Conservation (phyloP, 2,329 filamentous ascomycete species). For the Scedosporium boydii region DNA sequence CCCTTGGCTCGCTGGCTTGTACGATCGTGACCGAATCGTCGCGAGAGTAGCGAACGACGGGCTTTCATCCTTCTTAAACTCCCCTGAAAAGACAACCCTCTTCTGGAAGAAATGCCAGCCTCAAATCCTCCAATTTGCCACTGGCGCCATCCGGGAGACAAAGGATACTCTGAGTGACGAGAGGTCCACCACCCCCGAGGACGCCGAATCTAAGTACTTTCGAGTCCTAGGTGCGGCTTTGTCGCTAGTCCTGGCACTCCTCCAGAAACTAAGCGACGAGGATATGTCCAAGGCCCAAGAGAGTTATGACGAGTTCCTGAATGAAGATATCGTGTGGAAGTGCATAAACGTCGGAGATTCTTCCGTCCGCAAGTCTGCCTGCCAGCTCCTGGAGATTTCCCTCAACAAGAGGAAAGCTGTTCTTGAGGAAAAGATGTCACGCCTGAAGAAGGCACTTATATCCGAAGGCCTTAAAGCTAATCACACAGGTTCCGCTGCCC, state of each 20-base stretch:
- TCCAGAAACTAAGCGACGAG: conserved; percentile 34
- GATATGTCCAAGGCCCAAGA: conserved; percentile 52
- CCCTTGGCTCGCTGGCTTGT: conserved; percentile 84
- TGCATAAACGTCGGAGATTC: conserved; percentile 54
- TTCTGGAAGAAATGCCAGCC: conserved; percentile 77
- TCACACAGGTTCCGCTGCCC: conserved; percentile 65
- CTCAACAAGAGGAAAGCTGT: conserved; percentile 17
- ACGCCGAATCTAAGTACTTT: conserved; percentile 76
- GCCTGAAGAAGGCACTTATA: conserved; percentile 52
- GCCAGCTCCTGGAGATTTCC: conserved; percentile 39
- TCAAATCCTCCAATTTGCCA: conserved; percentile 73
- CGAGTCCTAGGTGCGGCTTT: conserved; percentile 56
- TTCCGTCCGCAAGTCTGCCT: conserved; percentile 39
- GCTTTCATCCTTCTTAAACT: conserved; percentile 64
- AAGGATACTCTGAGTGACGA: conserved; percentile 79
- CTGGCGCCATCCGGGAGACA: conserved; percentile 72
- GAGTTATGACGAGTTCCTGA: conserved; percentile 58
- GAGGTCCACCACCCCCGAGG: conserved; percentile 71
- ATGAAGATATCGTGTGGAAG: conserved; percentile 57
- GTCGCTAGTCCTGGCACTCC: conserved; percentile 42
- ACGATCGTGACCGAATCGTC: conserved; percentile 73
- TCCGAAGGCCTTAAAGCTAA: conserved; percentile 62
- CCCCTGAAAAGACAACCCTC: conserved; percentile 64
- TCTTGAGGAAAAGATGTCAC: conserved; percentile 27
- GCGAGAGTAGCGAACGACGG: conserved; percentile 70